phyloP scores from a whole-genome alignment of 2,329 filamentous ascomycete genomes.

The Chaetomiaceae sp. region DNA sequence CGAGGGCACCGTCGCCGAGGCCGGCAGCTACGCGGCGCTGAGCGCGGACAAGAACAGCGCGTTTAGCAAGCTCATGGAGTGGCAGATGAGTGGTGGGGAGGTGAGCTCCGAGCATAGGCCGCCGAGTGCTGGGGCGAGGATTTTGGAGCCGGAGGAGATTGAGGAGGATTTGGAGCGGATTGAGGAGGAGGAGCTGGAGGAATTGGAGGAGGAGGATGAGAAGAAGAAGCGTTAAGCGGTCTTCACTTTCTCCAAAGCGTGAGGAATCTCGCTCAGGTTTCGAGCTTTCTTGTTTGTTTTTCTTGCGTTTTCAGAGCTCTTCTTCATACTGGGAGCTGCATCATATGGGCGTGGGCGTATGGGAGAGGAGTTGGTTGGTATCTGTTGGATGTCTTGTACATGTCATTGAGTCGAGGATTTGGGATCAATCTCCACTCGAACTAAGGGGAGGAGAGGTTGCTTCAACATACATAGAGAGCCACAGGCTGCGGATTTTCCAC shows the following conservation, averaged over 20 bases:
- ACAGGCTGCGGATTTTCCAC: no score
- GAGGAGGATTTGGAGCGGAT: constrained; percentile 45
- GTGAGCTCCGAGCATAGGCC: constrained; percentile 38
- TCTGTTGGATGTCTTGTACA: constrained; percentile 5
- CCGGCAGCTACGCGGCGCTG: constrained; percentile 76
- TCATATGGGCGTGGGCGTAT: constrained; percentile 4
- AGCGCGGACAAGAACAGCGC: constrained; percentile 70
- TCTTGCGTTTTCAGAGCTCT: neutral
- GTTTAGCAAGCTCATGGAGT: constrained; percentile 96
- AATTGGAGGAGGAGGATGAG: constrained; percentile 15
- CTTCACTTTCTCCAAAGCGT: no score
- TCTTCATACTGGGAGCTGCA: neutral
- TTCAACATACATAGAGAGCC: no score
- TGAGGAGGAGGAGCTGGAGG: constrained; percentile 33
- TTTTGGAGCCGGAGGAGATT: constrained; percentile 50
- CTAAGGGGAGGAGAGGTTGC: neutral
- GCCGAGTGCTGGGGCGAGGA: constrained; percentile 34
- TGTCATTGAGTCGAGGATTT: neutral
- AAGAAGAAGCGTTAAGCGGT: no score
- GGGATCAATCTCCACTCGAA: constrained; percentile 10
- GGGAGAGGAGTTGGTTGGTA: neutral
- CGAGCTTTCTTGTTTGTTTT: neutral
- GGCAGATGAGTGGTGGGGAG: constrained; percentile 91
- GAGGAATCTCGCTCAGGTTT: no score
- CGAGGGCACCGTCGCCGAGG: constrained; percentile 86